Base-by-base conservation (phyloP, 371 early-diverging fungal species). In the Dentiscutata heterogama region DNA sequence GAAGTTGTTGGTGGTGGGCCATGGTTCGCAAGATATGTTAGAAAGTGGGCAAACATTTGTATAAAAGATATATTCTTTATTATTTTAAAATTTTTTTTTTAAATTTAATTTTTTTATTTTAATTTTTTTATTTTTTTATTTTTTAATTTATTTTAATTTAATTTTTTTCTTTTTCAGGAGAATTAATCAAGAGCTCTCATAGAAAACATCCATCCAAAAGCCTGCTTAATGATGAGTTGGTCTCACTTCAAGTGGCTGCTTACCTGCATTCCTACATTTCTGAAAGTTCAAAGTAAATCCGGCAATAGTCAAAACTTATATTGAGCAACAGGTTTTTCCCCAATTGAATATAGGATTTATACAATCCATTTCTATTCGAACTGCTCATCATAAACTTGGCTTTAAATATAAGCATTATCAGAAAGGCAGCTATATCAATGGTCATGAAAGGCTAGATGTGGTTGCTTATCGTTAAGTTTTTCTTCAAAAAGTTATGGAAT, bases 361-460 rank as follows among this genome's bases (percentile, higher is more conserved):
- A 60, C 61, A 60, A 60, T 25, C 20, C 2, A 70, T 70, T 70
- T 70, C 70, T 27, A 27, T 35, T 35, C 10, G 42, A 70, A 70
- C 70, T 39, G 29, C 35, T 70, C 35, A 5, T 35, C 29, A 70
- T n/a, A 70, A 35, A 70, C 42, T 27, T n/a, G 39, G 70, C 11
- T 60, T 60, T 60, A 2, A 60, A 22, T 25, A 60, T 60, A 20
- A 60, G 7, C 13, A 11, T 35, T 35, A 70, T n/a, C 25, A 35
- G 29, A 68, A 68, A 39, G 68, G 14, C 35, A 2, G 22, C 11
- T 70, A 35, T 70, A n/a, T 35, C n/a, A 39, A 68, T 68, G 68
- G 68, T 1, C 68, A 67, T 68, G 68, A 68, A 29, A 25, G 68
- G 8, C 68, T 31, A 29, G 35, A 68, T 68, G 31, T 68, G 7